Evolutionary conservation across 2,329 filamentous ascomycete species (phyloP).

Genomic region (Cercospora sesami): DNA sequence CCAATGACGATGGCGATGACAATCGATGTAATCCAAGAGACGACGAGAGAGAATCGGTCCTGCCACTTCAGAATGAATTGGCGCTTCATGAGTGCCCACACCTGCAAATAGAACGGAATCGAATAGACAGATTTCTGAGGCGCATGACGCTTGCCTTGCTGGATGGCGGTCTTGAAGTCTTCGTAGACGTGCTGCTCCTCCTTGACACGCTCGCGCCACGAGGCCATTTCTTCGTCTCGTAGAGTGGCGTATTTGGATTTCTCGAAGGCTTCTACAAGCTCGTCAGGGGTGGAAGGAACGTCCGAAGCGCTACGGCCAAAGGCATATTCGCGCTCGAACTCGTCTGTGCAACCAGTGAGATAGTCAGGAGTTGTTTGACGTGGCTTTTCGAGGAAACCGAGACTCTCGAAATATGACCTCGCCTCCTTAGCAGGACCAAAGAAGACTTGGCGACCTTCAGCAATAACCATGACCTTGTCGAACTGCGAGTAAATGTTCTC

Average conservation of each 20-base stretch:
- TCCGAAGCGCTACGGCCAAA: slow-evolving; percentile 64
- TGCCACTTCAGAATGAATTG: slow-evolving; percentile 86
- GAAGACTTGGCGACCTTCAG: slow-evolving; percentile 72
- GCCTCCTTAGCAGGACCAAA: slow-evolving; percentile 70
- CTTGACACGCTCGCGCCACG: slow-evolving; percentile 65
- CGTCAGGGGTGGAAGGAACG: slow-evolving; percentile 67
- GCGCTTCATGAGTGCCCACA: slow-evolving; percentile 79
- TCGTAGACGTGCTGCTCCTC: slow-evolving; percentile 68
- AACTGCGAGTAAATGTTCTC: slow-evolving; percentile 78
- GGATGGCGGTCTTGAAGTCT: slow-evolving; percentile 74
- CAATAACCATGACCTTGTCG: slow-evolving; percentile 82
- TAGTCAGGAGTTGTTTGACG: slow-evolving; percentile 81
- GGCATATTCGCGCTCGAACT: slow-evolving; percentile 78
- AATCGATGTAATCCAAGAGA: slow-evolving; percentile 71
- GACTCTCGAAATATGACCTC: slow-evolving; percentile 70
- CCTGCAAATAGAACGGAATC: slow-evolving; percentile 77
- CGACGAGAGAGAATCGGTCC: slow-evolving; percentile 72
- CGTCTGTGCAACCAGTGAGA: slow-evolving; percentile 77
- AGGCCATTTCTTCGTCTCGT: slow-evolving; percentile 65
- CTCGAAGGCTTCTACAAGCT: slow-evolving; percentile 68
- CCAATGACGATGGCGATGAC: slow-evolving; percentile 76
- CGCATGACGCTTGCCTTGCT: slow-evolving; percentile 74
- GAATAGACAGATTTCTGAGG: slow-evolving; percentile 74
- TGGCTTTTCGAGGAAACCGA: slow-evolving; percentile 73
- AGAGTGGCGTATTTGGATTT: slow-evolving; percentile 60